Conservation (phyloP, 2,329 filamentous ascomycete species). For the Teratosphaeria viscida region DNA sequence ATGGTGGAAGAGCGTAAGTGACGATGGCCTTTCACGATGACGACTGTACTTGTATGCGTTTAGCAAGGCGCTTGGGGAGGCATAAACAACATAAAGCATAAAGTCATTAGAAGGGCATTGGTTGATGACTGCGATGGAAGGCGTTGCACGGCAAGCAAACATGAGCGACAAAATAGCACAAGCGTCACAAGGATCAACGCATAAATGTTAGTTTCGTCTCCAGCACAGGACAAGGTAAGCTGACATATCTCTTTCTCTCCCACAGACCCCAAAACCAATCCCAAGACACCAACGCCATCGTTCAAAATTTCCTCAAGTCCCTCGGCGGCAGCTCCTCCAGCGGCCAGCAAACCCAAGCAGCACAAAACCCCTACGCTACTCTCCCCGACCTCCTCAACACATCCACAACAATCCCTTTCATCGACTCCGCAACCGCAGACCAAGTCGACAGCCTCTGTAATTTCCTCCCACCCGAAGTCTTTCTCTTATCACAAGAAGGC, state of each 20-base stretch:
- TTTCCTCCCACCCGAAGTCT: conserved; percentile 66
- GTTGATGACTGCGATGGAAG: not conserved
- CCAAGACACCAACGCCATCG: conserved; percentile 60
- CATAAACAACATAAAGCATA: not conserved
- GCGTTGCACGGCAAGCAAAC: not conserved
- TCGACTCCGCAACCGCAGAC: conserved; percentile 54
- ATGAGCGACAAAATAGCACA: not conserved
- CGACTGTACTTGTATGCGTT: conserved; percentile 1
- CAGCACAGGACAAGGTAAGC: conserved; percentile 10
- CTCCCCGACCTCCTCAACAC: conserved; percentile 77
- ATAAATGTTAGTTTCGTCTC: not conserved
- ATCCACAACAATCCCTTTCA: conserved; percentile 64
- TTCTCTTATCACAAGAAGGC: conserved; percentile 61
- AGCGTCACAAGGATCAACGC: not conserved
- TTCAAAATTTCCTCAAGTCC: conserved; percentile 82
- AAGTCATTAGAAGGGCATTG: not conserved
- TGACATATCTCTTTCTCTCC: conserved; percentile 12
- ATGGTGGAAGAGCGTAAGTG: conserved; percentile 99
- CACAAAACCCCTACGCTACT: conserved; percentile 65
- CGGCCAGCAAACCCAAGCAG: conserved; percentile 22
- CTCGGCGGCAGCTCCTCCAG: conserved; percentile 39
- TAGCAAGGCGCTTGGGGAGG: conserved; percentile 4
- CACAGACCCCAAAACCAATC: conserved; percentile 37
- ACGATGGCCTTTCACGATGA: not conserved
- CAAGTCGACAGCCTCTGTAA: conserved; percentile 65